Base-by-base conservation (phyloP, 805 yeast species). In the Kodamaea leandrae region DNA sequence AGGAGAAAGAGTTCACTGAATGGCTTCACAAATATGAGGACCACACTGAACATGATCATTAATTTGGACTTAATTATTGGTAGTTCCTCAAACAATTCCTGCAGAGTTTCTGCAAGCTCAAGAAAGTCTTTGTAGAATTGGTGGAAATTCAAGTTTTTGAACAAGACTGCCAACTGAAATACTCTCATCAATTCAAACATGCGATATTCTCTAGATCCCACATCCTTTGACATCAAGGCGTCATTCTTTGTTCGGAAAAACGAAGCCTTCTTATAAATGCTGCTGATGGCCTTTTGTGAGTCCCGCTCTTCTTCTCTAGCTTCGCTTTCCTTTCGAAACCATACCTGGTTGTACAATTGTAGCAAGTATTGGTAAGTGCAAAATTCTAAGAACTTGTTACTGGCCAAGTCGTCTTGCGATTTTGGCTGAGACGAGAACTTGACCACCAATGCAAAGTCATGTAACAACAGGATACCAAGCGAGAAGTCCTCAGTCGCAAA, bases 301-400 rank as follows among this genome's bases (percentile, higher is more conserved):
- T 26, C 30, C 6, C 33, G 36, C n/a, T 26, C 39, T 8, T 38
- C 36, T 41, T 32, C 44, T 20, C 39, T 38, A 17, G 36, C 41
- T 15, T 37, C 44, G 20, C 30, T 37, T 4, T 33, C 38, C 15
- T 39, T 28, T 6, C 53, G 47, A 34, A 55, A 57, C 59, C 63
- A 57, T 12, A 55, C 36, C 40, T 39, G 48, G 19, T 51, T 54
- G 45, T 51, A 56, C 1, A 61, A 37, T 7, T 49, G 43, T 10
- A 52, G 43, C 3, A 53, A 36, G 23, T 53, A 54, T 36, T 61
- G 66, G 37, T 52, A 53, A 36, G 61, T 59, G 20, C 55, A 46
- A 37, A 50, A 57, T 47, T 66, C 67, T 23, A 64, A 42, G 47
- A 50, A 61, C 21, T 50, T 39, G 48, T 61, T 64, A 6, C 43